phyloP scores from a whole-genome alignment of 2,329 filamentous ascomycete species.

The Fusarium penzigii region DNA sequence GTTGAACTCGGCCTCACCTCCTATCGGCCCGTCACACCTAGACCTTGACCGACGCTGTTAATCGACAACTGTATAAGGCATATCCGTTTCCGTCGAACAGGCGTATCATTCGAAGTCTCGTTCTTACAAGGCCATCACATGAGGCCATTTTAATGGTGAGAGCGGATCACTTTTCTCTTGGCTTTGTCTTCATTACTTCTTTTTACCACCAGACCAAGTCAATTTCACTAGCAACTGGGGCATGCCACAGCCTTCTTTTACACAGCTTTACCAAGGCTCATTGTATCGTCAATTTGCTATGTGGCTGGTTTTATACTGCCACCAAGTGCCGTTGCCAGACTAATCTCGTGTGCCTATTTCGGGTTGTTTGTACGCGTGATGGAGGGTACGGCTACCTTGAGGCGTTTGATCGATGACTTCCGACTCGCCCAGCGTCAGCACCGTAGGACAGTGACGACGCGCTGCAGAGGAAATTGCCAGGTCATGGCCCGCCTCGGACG shows the following conservation, averaged over 20 bases:
- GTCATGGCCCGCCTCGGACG: neutral
- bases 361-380: neutral
- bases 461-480: neutral
- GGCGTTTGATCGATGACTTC: neutral
- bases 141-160: conserved; percentile 24
- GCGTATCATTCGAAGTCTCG: conserved; percentile 8
- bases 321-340: neutral
- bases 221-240: neutral
- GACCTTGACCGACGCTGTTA: conserved; percentile 19
- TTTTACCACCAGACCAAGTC: neutral
- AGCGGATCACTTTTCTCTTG: conserved; percentile 13
- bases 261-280: neutral
- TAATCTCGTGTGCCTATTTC: neutral
- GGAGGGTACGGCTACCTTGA: neutral
- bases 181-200: conserved; percentile 1
- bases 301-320: neutral
- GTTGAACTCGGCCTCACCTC: conserved; percentile 19
- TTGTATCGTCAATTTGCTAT: neutral
- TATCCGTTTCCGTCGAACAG: conserved; percentile 6
- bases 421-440: neutral
- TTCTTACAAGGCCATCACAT: conserved; percentile 1
- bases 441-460: neutral
- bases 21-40: conserved; percentile 25
- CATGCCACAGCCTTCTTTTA: neutral
- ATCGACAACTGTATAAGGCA: conserved; percentile 17